These are phyloP conservation scores for Didymella pomorum DNA, from an alignment of 2,329 filamentous ascomycete genomes.

Conservation along the genomic window DNA sequence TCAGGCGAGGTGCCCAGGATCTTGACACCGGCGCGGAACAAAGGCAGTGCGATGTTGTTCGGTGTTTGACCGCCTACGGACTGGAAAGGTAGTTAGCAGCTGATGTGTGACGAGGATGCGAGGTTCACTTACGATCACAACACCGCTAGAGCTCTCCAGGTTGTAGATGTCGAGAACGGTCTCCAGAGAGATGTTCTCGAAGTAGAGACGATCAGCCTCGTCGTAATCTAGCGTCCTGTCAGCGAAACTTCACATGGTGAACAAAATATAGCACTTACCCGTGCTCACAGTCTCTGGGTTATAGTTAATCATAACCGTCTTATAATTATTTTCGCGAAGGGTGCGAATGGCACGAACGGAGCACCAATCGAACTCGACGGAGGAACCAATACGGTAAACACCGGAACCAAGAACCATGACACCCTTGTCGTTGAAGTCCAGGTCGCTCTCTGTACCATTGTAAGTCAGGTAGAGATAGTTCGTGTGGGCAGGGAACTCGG, in stretches of 20 bases:
- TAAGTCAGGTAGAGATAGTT: slow-evolving; percentile 98
- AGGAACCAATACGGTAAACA: slow-evolving; percentile 96
- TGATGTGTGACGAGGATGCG: neutral
- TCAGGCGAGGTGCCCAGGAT: slow-evolving; percentile 95
- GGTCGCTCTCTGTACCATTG: slow-evolving; percentile 86
- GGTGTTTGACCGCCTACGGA: slow-evolving; percentile 98
- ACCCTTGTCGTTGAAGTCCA: slow-evolving; percentile 85
- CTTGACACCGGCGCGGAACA: slow-evolving; percentile 89
- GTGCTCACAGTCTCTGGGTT: neutral
- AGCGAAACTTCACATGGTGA: too few species aligned
- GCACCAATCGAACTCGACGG: slow-evolving; percentile 99
- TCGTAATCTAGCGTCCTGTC: slow-evolving; percentile 85
- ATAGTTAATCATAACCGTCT: slow-evolving; percentile 69
- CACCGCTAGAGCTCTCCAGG: slow-evolving; percentile 80
- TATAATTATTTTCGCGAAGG: slow-evolving; percentile 80
- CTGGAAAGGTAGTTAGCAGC: neutral
- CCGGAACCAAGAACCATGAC: slow-evolving; percentile 96
- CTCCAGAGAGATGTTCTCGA: slow-evolving; percentile 93
- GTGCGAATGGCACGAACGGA: slow-evolving; percentile 94
- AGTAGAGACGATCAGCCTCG: slow-evolving; percentile 92
- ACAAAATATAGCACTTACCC: neutral
- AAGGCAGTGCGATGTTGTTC: slow-evolving; percentile 93
- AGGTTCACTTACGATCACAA: slow-evolving; percentile 66
- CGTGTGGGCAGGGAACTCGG: slow-evolving; percentile 91
- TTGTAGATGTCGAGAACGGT: slow-evolving; percentile 93